Evolutionary conservation across 371 early-diverging fungal genomes (phyloP).

Genomic region (Nematocida ausubeli): DNA sequence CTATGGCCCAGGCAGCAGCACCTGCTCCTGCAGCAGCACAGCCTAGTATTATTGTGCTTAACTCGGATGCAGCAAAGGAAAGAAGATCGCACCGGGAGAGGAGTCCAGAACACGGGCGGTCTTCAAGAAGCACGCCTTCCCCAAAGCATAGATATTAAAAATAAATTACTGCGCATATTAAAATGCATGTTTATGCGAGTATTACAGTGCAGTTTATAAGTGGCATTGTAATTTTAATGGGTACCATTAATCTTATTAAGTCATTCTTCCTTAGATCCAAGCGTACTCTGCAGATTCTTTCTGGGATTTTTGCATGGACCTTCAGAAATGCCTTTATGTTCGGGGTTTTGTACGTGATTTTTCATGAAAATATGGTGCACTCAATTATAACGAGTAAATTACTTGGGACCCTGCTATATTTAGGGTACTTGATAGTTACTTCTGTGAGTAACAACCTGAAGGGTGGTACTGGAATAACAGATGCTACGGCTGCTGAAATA

Average conservation of each 20-base stretch:
- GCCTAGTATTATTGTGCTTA: conserved; percentile 14
- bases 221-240: background rate
- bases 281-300: background rate
- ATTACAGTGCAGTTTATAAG: background rate
- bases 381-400: no score
- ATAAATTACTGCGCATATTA: background rate
- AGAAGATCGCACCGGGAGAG: background rate
- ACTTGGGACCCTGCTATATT: no score
- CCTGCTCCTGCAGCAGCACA: background rate
- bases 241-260: background rate
- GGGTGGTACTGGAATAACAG: no score
- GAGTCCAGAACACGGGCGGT: background rate
- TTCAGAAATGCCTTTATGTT: background rate
- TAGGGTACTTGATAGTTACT: no score
- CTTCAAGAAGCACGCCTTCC: background rate
- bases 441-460: no score
- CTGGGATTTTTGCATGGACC: background rate
- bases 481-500: no score
- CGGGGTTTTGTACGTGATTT: background rate
- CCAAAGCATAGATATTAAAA: background rate
- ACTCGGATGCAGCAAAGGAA: background rate
- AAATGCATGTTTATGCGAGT: background rate
- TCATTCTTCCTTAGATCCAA: background rate
- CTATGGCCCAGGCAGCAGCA: conserved; percentile 1
- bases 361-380: no score